Evolutionary conservation across 495 filamentous ascomycete genomes (phyloP).

Genomic region (Xylaria castorea): DNA sequence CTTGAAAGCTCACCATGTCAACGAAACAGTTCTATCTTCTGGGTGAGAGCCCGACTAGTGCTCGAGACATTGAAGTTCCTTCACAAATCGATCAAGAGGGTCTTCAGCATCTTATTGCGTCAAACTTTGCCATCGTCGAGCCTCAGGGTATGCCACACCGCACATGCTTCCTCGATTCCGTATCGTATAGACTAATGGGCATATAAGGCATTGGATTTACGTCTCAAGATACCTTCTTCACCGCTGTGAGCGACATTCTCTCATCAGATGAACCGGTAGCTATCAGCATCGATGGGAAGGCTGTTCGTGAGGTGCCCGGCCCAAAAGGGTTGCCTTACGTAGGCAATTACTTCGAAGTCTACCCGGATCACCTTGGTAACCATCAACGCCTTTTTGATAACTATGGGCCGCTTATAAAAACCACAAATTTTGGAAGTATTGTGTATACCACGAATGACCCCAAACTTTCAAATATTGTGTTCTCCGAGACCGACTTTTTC

Average conservation of each 20-base stretch:
- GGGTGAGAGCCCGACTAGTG: constrained; percentile 49
- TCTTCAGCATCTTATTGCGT: constrained; percentile 49
- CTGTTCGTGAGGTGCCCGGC: constrained; percentile 51
- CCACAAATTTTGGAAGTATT: constrained; percentile 57
- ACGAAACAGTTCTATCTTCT: constrained; percentile 52
- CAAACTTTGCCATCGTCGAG: constrained; percentile 53
- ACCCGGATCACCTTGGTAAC: constrained; percentile 65
- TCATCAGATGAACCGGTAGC: constrained; percentile 42
- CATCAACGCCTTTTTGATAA: constrained; percentile 60
- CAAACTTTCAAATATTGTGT: constrained; percentile 45
- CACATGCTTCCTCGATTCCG: constrained; percentile 16
- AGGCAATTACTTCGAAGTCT: constrained; percentile 62
- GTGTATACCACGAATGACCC: constrained; percentile 61
- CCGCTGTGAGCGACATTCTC: constrained; percentile 41
- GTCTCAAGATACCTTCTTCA: constrained; percentile 37
- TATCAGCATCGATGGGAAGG: constrained; percentile 50
- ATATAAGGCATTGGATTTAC: constrained; percentile 51
- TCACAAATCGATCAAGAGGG: constrained; percentile 40
- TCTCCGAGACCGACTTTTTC: constrained; percentile 57
- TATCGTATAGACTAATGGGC: neutral
- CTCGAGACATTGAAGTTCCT: constrained; percentile 49
- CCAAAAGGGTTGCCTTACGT: constrained; percentile 56
- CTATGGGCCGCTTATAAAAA: constrained; percentile 62
- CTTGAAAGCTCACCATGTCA: constrained; percentile 39
- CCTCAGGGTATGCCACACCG: constrained; percentile 34